These are phyloP conservation scores for Lycium ferocissimum DNA, from an alignment of 257 asterid species.

Conservation along the genomic window DNA sequence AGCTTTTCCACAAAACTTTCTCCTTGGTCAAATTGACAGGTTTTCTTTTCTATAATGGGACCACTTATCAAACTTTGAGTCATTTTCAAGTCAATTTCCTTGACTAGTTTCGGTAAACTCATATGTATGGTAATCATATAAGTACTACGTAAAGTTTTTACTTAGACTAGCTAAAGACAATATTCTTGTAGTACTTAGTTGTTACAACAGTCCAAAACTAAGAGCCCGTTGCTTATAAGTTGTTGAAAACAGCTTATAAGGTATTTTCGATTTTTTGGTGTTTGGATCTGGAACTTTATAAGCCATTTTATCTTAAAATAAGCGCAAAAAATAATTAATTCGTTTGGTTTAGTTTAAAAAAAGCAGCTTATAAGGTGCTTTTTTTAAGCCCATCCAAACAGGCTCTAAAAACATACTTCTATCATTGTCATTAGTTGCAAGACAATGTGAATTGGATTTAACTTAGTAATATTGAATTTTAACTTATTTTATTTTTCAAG, in stretches of 20 bases:
- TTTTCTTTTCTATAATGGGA: background rate
- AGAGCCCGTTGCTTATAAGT: too few species aligned
- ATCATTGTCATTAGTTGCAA: background rate
- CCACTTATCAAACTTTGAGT: background rate
- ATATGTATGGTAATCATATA: background rate
- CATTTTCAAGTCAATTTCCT: conserved; percentile 16
- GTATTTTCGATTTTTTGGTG: too few species aligned
- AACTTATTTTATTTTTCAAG: background rate
- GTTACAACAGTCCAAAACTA: background rate
- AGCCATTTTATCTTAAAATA: too few species aligned
- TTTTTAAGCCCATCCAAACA: too few species aligned
- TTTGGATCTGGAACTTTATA: too few species aligned
- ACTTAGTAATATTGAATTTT: background rate
- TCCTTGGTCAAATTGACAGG: background rate
- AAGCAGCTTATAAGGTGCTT: too few species aligned
- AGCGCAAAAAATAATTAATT: too few species aligned
- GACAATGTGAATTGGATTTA: background rate
- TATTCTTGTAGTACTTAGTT: background rate
- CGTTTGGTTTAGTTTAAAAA: too few species aligned
- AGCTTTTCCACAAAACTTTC: background rate
- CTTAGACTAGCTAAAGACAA: background rate
- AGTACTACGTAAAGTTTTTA: background rate
- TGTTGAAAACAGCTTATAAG: too few species aligned
- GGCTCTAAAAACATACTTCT: too few species aligned
- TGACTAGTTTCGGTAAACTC: background rate